phyloP scores from a whole-genome alignment of 2,329 filamentous ascomycete species.

The Ciborinia camelliae region DNA sequence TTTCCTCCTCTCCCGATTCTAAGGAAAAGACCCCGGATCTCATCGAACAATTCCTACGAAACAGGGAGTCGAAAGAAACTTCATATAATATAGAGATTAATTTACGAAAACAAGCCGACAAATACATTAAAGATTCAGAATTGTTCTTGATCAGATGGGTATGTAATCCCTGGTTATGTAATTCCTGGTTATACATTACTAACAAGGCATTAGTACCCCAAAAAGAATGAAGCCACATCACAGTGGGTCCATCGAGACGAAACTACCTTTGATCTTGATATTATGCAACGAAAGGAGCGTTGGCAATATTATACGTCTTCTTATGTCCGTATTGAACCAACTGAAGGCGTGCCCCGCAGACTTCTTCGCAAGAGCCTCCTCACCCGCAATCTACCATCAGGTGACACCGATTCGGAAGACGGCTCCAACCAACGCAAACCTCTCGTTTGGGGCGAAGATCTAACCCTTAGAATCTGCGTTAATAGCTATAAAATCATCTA shows the following conservation, averaged over 20 bases:
- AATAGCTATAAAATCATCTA: slow-evolving; percentile 79
- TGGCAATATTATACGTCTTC: slow-evolving; percentile 98
- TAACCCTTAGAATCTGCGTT: slow-evolving; percentile 70
- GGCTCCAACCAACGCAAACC: slow-evolving; percentile 56
- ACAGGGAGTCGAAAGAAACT: slow-evolving; percentile 77
- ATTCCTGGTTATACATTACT: slow-evolving; percentile 18
- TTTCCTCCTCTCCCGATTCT: slow-evolving; percentile 78
- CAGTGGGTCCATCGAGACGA: slow-evolving; percentile 68
- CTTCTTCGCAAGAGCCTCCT: slow-evolving; percentile 64
- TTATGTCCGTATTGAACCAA: slow-evolving; percentile 83
- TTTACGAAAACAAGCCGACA: slow-evolving; percentile 87
- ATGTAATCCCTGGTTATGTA: slow-evolving; percentile 50
- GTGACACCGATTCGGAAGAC: slow-evolving; percentile 61
- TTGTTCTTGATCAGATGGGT: slow-evolving; percentile 89
- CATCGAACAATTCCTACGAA: slow-evolving; percentile 78
- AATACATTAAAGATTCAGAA: slow-evolving; percentile 87
- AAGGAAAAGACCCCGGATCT: slow-evolving; percentile 95
- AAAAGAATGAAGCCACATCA: slow-evolving; percentile 64
- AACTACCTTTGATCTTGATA: slow-evolving; percentile 80
- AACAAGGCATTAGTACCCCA: slow-evolving; percentile 55
- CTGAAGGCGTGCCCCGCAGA: slow-evolving; percentile 68
- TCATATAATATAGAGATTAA: slow-evolving; percentile 88
- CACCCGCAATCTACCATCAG: slow-evolving; percentile 63
- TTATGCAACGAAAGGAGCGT: slow-evolving; percentile 75
- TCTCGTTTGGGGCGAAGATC: slow-evolving; percentile 62